Percentiles rank a stretch among this genome's conserved stretches.
Evolutionary conservation across 2,329 filamentous ascomycete genomes (phyloP).

Genomic region (Xylaria sp.): DNA sequence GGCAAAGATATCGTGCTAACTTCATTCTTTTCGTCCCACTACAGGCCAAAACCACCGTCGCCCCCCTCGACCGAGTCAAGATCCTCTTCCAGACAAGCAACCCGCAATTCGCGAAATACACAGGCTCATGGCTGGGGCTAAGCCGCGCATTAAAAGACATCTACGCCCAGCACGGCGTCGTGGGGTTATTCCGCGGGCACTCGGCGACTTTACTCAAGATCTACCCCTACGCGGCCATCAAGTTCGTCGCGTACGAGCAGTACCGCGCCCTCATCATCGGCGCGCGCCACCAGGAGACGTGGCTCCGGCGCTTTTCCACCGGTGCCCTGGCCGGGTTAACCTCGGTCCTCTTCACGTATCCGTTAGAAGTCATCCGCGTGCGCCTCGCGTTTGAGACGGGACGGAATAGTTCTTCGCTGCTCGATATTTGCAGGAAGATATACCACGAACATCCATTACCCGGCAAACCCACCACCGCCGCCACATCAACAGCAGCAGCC

Average conservation of each 20-base stretch:
- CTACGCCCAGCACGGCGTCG: conserved; percentile 75
- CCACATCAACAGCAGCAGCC: not conserved
- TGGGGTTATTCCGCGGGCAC: conserved; percentile 90
- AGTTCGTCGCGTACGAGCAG: conserved; percentile 98
- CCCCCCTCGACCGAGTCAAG: conserved; percentile 95
- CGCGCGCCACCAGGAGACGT: conserved; percentile 77
- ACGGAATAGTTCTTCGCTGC: conserved; percentile 74
- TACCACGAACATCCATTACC: conserved; percentile 76
- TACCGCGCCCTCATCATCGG: conserved; percentile 84
- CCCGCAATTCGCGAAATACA: conserved; percentile 92
- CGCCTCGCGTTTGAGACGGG: conserved; percentile 95
- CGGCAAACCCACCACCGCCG: too few relatives aligned
- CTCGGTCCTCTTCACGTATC: conserved; percentile 96
- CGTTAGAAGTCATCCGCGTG: conserved; percentile 90
- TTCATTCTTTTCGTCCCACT: conserved; percentile 21
- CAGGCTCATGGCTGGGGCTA: conserved; percentile 87
- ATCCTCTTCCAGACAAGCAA: conserved; percentile 98
- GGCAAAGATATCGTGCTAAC: conserved; percentile 17
- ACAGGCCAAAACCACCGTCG: conserved; percentile 94
- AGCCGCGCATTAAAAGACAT: conserved; percentile 87
- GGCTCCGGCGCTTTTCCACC: conserved; percentile 77
- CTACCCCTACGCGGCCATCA: conserved; percentile 97
- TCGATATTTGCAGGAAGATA: conserved; percentile 84
- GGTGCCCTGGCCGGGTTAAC: conserved; percentile 84
- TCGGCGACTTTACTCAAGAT: conserved; percentile 93